Evolutionary conservation across 2,329 filamentous ascomycete species (phyloP).

Genomic region (Fusarium sp.): DNA sequence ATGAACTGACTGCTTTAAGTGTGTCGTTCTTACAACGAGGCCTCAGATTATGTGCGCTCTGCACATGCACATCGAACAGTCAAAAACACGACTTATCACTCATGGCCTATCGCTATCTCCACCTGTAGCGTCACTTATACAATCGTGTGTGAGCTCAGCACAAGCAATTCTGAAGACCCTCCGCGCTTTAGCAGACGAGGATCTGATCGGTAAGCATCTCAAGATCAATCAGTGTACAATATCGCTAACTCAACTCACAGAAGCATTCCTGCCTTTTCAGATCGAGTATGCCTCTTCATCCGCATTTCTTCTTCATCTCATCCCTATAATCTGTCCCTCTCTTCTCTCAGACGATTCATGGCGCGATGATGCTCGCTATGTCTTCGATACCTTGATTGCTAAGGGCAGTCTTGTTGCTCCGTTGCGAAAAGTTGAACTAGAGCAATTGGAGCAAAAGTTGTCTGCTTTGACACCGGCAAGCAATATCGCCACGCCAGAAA

Average conservation of each 20-base stretch:
- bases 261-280: conserved; percentile 56
- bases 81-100: conserved; percentile 34
- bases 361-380: conserved; percentile 52
- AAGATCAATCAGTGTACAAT: too few species aligned
- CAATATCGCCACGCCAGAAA: conserved; percentile 5
- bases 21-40: conserved; percentile 48
- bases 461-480: conserved; percentile 50
- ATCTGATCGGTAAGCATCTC: conserved; percentile 44
- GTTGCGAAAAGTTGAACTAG: conserved; percentile 53
- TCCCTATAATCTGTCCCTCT: conserved; percentile 50
- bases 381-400: conserved; percentile 54
- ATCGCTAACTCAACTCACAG: conserved; percentile 3
- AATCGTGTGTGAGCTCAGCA: conserved; percentile 48
- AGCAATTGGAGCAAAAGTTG: conserved; percentile 54
- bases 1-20: conserved; percentile 23
- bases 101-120: conserved; percentile 38
- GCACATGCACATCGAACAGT: conserved; percentile 49
- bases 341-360: conserved; percentile 53
- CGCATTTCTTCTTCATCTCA: conserved; percentile 55
- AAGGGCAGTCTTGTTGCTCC: conserved; percentile 56
- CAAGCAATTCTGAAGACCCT: conserved; percentile 47
- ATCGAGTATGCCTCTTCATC: conserved; percentile 58
- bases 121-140: conserved; percentile 46
- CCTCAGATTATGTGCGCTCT: conserved; percentile 51
- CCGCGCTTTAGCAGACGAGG: conserved; percentile 46